phyloP scores from a whole-genome alignment of 305 asterid genomes.

The Fraxinus floribunda region DNA sequence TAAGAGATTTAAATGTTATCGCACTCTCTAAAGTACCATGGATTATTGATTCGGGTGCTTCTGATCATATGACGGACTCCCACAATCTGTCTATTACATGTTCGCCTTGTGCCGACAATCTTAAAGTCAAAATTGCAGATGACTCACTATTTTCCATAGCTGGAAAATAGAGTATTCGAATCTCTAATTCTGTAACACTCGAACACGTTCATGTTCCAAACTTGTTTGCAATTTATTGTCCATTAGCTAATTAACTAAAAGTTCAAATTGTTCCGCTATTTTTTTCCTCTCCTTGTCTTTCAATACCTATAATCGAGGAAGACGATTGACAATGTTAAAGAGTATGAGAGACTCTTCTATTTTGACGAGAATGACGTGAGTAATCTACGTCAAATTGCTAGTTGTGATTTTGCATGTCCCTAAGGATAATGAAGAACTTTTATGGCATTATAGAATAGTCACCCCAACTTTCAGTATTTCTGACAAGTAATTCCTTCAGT shows the following conservation, averaged over 20 bases:
- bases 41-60: neutral
- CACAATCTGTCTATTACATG: neutral
- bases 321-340: neutral
- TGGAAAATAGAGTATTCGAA: neutral
- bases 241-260: neutral
- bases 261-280: neutral
- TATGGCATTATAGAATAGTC: neutral
- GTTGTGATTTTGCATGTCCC: neutral
- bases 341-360: neutral
- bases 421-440: neutral
- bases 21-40: neutral
- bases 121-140: neutral
- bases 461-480: neutral
- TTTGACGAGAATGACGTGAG: neutral
- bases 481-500: neutral
- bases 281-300: neutral
- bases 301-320: neutral
- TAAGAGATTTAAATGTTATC: neutral
- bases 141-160: neutral
- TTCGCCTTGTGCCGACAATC: neutral
- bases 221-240: neutral
- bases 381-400: neutral
- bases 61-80: neutral
- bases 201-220: neutral
- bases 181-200: neutral